These are phyloP conservation scores for Hydnum rufescens DNA, from an alignment of 768 basidiomycete genomes.

Conservation along the genomic window DNA sequence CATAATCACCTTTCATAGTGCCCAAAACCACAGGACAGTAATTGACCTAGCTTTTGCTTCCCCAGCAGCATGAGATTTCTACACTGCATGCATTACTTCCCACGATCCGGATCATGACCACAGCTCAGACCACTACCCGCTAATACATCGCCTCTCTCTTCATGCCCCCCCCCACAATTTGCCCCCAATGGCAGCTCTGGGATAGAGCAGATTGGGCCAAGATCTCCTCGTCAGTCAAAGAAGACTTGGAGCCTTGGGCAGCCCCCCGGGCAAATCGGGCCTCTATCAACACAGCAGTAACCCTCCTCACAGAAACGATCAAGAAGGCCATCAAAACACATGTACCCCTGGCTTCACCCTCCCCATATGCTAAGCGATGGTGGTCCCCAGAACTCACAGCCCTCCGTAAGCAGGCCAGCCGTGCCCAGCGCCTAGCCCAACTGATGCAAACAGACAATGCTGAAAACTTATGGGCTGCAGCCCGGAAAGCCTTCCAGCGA, in stretches of 20 bases:
- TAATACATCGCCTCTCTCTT: not conserved
- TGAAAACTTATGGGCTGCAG: not conserved
- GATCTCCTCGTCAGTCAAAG: not conserved
- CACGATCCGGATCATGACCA: constrained; percentile 1
- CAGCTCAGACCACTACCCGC: constrained; percentile 6
- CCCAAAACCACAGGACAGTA: constrained; percentile 3
- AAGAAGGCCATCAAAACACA: constrained; percentile 1
- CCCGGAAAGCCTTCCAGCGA: not conserved
- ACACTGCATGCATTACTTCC: constrained; percentile 3
- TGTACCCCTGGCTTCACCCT: not conserved
- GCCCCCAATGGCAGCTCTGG: not conserved
- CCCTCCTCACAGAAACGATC: not conserved
- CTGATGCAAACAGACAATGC: not conserved
- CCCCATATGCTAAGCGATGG: constrained; percentile 6
- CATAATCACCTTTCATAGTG: constrained; percentile 5
- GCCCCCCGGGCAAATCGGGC: not conserved
- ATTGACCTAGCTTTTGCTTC: constrained; percentile 7
- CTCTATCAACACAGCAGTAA: not conserved
- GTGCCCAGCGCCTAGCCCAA: not conserved
- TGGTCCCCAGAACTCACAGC: constrained; percentile 4
- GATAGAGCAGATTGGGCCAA: no score
- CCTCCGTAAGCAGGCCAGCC: not conserved
- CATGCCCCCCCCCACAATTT: not conserved
- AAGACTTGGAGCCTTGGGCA: not conserved
- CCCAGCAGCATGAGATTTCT: not conserved